A percentile compares a stretch with the other conserved stretches of the same genome.
Evolutionary conservation across 2,329 filamentous ascomycete genomes (phyloP).

Genomic region (Chrysoporthe deuterocubensis): DNA sequence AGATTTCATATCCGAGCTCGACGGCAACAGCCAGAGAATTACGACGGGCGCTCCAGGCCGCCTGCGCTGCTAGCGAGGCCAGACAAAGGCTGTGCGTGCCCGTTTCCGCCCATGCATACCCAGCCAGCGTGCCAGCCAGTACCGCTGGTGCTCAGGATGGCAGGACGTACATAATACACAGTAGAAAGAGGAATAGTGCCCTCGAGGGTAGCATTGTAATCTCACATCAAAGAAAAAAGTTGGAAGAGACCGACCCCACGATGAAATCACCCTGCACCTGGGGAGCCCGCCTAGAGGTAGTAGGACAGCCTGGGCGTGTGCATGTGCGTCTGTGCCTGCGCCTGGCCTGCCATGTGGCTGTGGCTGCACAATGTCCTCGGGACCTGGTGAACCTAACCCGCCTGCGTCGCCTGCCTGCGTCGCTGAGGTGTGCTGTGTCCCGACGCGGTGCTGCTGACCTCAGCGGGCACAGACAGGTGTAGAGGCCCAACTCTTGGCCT

Average conservation of each 20-base stretch:
- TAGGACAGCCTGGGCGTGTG: neutral
- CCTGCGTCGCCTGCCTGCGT: neutral
- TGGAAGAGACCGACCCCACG: conserved; percentile 1
- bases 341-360: conserved; percentile 1
- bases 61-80: neutral
- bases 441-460: neutral
- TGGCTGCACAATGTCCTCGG: conserved; percentile 5
- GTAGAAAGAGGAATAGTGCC: conserved; percentile 8
- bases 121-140: neutral
- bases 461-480: neutral
- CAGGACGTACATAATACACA: neutral
- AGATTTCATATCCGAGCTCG: neutral
- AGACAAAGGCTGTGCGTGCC: neutral
- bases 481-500: conserved; percentile 2
- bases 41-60: neutral
- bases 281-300: neutral
- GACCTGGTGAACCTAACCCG: neutral
- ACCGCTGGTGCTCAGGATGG: neutral
- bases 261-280: conserved; percentile 6
- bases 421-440: conserved; percentile 4
- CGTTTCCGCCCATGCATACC: neutral
- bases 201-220: conserved; percentile 10
- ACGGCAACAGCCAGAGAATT: neutral
- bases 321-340: neutral
- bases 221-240: conserved; percentile 11